These are phyloP conservation scores for Solanum habrochaites DNA, from an alignment of 257 asterid genomes.

Conservation along the genomic window DNA sequence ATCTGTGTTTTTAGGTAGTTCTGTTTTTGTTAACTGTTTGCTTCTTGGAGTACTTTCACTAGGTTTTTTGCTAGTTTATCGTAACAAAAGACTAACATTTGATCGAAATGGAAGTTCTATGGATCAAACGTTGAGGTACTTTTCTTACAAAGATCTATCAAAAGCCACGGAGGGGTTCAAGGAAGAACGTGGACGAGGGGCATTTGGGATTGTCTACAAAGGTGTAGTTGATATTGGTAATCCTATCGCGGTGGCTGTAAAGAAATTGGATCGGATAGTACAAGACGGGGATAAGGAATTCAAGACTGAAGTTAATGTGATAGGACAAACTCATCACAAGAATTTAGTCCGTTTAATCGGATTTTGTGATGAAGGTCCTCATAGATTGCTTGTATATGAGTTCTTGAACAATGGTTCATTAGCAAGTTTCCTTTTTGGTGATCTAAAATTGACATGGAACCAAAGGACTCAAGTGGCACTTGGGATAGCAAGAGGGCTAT, in stretches of 20 bases:
- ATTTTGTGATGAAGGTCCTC: constrained; percentile 34
- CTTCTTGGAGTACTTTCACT: background rate
- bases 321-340: constrained; percentile 59
- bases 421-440: constrained; percentile 26
- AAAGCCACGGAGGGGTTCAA: constrained; percentile 31
- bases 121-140: constrained; percentile 10
- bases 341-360: constrained; percentile 47
- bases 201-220: background rate
- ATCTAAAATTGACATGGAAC: constrained; percentile 33
- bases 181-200: constrained; percentile 47
- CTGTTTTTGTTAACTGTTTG: background rate
- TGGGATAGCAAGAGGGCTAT: constrained; percentile 38
- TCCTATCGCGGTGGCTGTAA: constrained; percentile 23
- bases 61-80: background rate
- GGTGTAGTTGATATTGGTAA: background rate
- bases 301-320: constrained; percentile 37
- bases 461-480: constrained; percentile 30
- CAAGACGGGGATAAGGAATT: constrained; percentile 51
- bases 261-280: constrained; percentile 30
- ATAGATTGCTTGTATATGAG: constrained; percentile 31
- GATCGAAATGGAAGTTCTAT: background rate
- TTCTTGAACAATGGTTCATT: constrained; percentile 38
- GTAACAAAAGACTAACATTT: background rate
- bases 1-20: constrained; percentile 2
- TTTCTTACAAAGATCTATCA: constrained; percentile 27